Evolutionary conservation across 1,284 basidiomycete species (phyloP).

Genomic region (Pascua guehoae): DNA sequence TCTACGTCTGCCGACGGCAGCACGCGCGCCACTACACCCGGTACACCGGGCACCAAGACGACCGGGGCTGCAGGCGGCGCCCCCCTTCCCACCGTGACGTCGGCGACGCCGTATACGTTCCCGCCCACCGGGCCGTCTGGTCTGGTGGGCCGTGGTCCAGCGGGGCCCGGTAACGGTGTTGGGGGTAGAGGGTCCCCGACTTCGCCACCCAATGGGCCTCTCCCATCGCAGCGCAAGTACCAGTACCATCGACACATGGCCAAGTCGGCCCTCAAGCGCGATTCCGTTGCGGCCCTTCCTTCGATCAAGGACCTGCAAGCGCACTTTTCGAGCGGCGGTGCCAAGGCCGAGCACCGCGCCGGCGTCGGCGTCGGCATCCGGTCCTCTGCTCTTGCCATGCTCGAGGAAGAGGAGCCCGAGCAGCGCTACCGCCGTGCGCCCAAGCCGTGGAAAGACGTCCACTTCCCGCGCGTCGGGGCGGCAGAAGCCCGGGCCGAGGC

Average conservation of each 20-base stretch:
- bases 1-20: too few relatives aligned
- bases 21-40: too few relatives aligned
- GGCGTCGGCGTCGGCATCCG: constrained; percentile 37
- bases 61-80: too few relatives aligned
- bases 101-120: too few relatives aligned
- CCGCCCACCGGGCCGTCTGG: too few relatives aligned
- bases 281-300: constrained; percentile 45
- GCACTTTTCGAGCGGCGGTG: constrained; percentile 39
- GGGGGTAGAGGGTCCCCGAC: too few relatives aligned
- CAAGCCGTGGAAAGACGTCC: constrained; percentile 42
- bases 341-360: constrained; percentile 29
- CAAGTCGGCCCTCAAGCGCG: constrained; percentile 44
- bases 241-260: constrained; percentile 39
- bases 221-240: background rate
- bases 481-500: constrained; percentile 31
- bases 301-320: constrained; percentile 46
- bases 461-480: constrained; percentile 29
- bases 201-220: too few relatives aligned
- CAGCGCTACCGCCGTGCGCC: constrained; percentile 6
- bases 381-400: constrained; percentile 12
- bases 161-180: too few relatives aligned
- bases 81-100: too few relatives aligned
- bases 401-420: constrained; percentile 36
- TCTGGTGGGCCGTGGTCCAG: too few relatives aligned
- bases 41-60: too few relatives aligned